Base-by-base conservation (phyloP, 2,329 filamentous ascomycete species). In the Fusarium sp. region DNA sequence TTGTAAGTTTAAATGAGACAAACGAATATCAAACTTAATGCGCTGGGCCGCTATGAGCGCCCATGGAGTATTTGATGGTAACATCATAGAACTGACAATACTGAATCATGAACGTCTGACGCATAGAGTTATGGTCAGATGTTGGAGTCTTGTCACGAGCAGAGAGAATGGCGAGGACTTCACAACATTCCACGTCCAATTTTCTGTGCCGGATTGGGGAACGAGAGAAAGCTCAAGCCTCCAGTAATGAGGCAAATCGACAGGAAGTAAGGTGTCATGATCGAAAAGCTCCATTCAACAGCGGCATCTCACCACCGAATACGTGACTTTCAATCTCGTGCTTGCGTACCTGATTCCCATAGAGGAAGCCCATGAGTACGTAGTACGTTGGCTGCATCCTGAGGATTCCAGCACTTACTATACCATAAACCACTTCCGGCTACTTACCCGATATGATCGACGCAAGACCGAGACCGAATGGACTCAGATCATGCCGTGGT, bases 401-500 rank as follows among this genome's bases (percentile, higher is more conserved):
- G 40, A 46, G 43, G 20, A 52, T 71, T 45, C 18, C n/a, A 44
- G 41, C 44, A 60, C 46, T 11, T 34, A n/a, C 29, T 29, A 12
- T 29, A 29, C 38, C 30, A 8, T 34, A 27, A 16, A 24, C 10
- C 29, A 40, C 20, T 29, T 44, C 61, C 62, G 45, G 45, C 40
- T 65, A n/a, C 30, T 49, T n/a, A 18, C n/a, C 22, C 12, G 27
- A 24, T 27, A 20, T 65, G 40, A 38, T 60, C 40, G 44, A 49
- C 22, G 32, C 44, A 18, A 32, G 44, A 45, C 55, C 38, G 34
- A 66, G 56, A 49, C 32, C 40, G 20, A 45, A 22, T 62, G 22
- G 48, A 44, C 55, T 56, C 34, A 32, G 38, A 58, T 63, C 58
- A 46, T 44, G 46, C 62, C 54, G 71, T 40, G 25, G 46, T 24